phyloP scores from a whole-genome alignment of 257 asterid species.

The Penstemon newberryi region DNA sequence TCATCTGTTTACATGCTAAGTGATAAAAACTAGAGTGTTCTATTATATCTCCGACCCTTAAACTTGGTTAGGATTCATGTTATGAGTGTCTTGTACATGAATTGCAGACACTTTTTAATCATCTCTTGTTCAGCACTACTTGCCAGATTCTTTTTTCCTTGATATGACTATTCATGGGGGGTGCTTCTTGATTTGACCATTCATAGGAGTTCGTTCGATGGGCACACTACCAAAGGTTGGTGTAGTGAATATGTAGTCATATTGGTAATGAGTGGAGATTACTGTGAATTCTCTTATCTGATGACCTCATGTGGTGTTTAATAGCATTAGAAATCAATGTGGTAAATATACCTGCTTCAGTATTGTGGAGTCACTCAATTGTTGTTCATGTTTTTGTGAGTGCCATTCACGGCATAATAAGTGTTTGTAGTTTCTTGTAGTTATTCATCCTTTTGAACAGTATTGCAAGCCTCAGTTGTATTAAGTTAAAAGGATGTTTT shows the following conservation, averaged over 20 bases:
- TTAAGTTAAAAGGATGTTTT: background rate
- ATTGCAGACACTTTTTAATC: conserved; percentile 61
- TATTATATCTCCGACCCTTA: conserved; percentile 42
- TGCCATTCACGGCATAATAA: background rate
- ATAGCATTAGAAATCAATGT: conserved; percentile 12
- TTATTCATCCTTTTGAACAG: conserved; percentile 5
- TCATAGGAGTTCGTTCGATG: conserved; percentile 66
- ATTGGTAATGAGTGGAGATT: conserved; percentile 35
- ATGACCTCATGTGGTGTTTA: conserved; percentile 15
- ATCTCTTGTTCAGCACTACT: conserved; percentile 57
- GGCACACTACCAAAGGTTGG: conserved; percentile 69
- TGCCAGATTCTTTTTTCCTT: conserved; percentile 62
- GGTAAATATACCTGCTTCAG: conserved; percentile 17
- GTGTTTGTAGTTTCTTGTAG: background rate
- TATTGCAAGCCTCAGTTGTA: background rate
- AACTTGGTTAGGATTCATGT: conserved; percentile 54
- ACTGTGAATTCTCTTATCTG: conserved; percentile 26
- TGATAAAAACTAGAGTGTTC: conserved; percentile 23
- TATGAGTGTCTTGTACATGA: conserved; percentile 60
- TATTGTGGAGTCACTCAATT: background rate
- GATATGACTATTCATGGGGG: conserved; percentile 70
- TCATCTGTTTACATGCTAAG: conserved; percentile 8
- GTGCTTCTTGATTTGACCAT: conserved; percentile 61
- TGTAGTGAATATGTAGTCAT: conserved; percentile 43
- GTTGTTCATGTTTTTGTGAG: background rate